Evolutionary conservation across 2,329 filamentous ascomycete genomes (phyloP), one percentile per base, ranked within the genome.

Genomic region (Sclerotinia subarctica): DNA sequence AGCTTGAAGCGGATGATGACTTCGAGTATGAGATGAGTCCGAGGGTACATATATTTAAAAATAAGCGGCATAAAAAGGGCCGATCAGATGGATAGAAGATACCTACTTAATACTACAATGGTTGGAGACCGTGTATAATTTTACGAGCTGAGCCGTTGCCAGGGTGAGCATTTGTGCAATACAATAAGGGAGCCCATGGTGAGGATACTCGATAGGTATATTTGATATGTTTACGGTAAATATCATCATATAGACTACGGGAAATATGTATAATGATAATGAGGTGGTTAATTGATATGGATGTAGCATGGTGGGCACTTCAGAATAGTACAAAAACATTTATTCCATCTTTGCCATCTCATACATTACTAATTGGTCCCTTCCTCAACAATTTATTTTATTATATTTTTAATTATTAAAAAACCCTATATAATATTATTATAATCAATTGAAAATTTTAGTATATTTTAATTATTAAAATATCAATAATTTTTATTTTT

Each of bases 1-100:
- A 66, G 32, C 44, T 66, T 8, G 53, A 66, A 38, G 42, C 54
- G 19, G 64, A 66, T 24, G 64, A 60, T 51, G 44, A 66, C 11
- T 66, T 59, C 3, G 64, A 66, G 11, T 66, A 66, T 26, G 64
- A 66, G 15, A 38, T 49, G 13, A 24, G 53, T 7, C 64, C 64
- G 21, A 66, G 51, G 6, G 47, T 66, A 38, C 26, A 62, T 2
- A 51, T 62, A 24, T 62, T 62, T 47, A 35, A 32, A 17, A 60
- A 6, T 5, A 60, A 19, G 59, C 46, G 29, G 32, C 15, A 38
- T 26, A 51, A 24, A 62, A 51, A 6, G 15, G 2, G 26, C 51
- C 5, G 7, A 19, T 24, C 46, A n/a, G 59, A 38, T 51, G 59
- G 29, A 24, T 1, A 13, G 59, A 3, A 62, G 5, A 38, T 51